Conservation (phyloP, 2,329 filamentous ascomycete genomes). For the Arthroderma uncinatum region DNA sequence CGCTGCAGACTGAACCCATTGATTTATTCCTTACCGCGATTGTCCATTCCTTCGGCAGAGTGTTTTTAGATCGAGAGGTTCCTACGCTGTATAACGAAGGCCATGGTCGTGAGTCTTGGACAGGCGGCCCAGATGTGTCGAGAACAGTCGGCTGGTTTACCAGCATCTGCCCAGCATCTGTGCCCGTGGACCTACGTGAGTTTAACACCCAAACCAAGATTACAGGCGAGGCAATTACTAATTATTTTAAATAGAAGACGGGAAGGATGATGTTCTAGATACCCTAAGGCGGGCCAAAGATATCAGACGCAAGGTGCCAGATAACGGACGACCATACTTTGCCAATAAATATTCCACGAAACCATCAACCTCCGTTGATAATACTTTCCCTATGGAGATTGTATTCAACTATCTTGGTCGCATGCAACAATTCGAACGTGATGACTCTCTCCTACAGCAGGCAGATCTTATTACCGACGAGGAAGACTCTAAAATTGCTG, state of each 20-base stretch:
- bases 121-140: slow-evolving; percentile 35
- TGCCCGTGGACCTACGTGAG: slow-evolving; percentile 17
- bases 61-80: slow-evolving; percentile 33
- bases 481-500: slow-evolving; percentile 25
- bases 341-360: slow-evolving; percentile 22
- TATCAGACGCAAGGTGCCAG: slow-evolving; percentile 23
- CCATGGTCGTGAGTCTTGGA: slow-evolving; percentile 39
- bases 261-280: slow-evolving; percentile 20
- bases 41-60: slow-evolving; percentile 35
- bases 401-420: slow-evolving; percentile 32
- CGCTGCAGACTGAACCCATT: slow-evolving; percentile 29
- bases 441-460: slow-evolving; percentile 34
- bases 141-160: slow-evolving; percentile 43
- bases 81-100: slow-evolving; percentile 42
- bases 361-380: slow-evolving; percentile 21
- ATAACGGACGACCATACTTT: slow-evolving; percentile 28
- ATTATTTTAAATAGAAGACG: background rate
- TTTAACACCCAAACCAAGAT: background rate
- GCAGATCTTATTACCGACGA: slow-evolving; percentile 26
- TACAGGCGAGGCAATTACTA: background rate
- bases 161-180: slow-evolving; percentile 36
- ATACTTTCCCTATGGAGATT: slow-evolving; percentile 31
- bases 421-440: slow-evolving; percentile 36
- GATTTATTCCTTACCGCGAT: slow-evolving; percentile 29
- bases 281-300: slow-evolving; percentile 32